phyloP scores from a whole-genome alignment of 805 yeast genomes.

The Starmerella vitae region DNA sequence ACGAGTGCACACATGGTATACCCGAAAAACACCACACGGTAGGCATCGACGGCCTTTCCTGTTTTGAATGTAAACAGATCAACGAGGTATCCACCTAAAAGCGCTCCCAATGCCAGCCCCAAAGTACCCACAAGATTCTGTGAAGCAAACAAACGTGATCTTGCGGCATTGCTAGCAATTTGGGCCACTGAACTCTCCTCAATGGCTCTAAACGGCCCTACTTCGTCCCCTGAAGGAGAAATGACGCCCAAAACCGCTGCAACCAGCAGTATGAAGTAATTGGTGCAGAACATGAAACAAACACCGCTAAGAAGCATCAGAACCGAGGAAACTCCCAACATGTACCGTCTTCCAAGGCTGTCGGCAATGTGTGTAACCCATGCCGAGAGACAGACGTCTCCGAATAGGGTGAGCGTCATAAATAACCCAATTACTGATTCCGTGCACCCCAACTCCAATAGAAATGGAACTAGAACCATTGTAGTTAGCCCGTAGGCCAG shows the following conservation, averaged over 20 bases:
- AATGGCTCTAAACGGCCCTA: slow-evolving; percentile 78
- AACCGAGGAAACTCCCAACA: slow-evolving; percentile 48
- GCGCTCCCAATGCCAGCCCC: slow-evolving; percentile 65
- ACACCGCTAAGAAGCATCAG: slow-evolving; percentile 59
- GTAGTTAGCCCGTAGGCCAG: slow-evolving; percentile 67
- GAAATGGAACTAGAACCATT: slow-evolving; percentile 58
- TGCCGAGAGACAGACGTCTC: slow-evolving; percentile 64
- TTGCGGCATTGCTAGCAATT: slow-evolving; percentile 34
- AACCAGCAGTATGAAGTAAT: slow-evolving; percentile 40
- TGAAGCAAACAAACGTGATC: slow-evolving; percentile 64
- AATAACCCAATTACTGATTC: slow-evolving; percentile 57
- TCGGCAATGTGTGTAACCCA: slow-evolving; percentile 68
- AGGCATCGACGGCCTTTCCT: slow-evolving; percentile 29
- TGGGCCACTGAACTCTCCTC: slow-evolving; percentile 78
- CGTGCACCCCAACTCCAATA: slow-evolving; percentile 40
- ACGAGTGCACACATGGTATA: slow-evolving; percentile 43
- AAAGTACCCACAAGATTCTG: slow-evolving; percentile 55
- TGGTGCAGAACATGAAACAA: slow-evolving; percentile 44
- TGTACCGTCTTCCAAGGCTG: slow-evolving; percentile 48
- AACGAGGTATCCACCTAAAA: slow-evolving; percentile 46
- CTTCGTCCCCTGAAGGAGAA: slow-evolving; percentile 80
- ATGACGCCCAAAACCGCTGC: slow-evolving; percentile 79
- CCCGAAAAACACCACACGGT: slow-evolving; percentile 42
- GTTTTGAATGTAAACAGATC: slow-evolving; percentile 27
- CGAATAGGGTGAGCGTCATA: slow-evolving; percentile 68